phyloP scores from a whole-genome alignment of 495 filamentous ascomycete species.

The Daldinia bambusicola region DNA sequence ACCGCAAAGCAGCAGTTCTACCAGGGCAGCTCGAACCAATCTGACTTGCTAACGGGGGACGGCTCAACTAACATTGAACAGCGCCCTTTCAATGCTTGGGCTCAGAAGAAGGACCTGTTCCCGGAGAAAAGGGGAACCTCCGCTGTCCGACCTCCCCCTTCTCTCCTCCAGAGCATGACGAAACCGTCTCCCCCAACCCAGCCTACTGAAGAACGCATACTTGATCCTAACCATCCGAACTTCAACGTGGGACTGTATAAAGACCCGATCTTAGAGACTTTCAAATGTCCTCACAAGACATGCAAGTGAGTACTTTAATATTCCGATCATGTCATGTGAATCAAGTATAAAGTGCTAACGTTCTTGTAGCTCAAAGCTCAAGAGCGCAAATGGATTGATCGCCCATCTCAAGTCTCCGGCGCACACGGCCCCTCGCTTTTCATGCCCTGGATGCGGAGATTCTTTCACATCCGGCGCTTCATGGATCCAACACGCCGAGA shows the following conservation, averaged over 20 bases:
- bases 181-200: conserved; percentile 5
- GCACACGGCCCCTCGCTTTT: conserved; percentile 42
- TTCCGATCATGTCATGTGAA: background rate
- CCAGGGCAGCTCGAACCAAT: conserved; percentile 16
- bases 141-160: conserved; percentile 10
- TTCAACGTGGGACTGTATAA: conserved; percentile 48
- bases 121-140: conserved; percentile 21
- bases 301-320: conserved; percentile 50
- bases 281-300: conserved; percentile 53
- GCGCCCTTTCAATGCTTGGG: conserved; percentile 24
- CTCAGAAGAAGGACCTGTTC: conserved; percentile 37
- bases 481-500: conserved; percentile 51
- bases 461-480: conserved; percentile 45
- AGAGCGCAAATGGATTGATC: conserved; percentile 27
- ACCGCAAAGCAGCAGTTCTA: conserved; percentile 12
- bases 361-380: conserved; percentile 48
- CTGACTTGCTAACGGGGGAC: conserved; percentile 20
- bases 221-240: conserved; percentile 46
- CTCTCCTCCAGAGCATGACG: conserved; percentile 12
- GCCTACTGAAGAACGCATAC: conserved; percentile 20
- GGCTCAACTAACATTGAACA: conserved; percentile 15
- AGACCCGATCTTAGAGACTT: conserved; percentile 44
- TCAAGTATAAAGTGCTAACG: conserved; percentile 16
- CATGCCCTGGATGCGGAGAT: conserved; percentile 48
- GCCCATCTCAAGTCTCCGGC: conserved; percentile 49